Evolutionary conservation across 208 protist species (phyloP), one percentile per base, ranked within the genome.

Genomic region (Leishmania arabica): DNA sequence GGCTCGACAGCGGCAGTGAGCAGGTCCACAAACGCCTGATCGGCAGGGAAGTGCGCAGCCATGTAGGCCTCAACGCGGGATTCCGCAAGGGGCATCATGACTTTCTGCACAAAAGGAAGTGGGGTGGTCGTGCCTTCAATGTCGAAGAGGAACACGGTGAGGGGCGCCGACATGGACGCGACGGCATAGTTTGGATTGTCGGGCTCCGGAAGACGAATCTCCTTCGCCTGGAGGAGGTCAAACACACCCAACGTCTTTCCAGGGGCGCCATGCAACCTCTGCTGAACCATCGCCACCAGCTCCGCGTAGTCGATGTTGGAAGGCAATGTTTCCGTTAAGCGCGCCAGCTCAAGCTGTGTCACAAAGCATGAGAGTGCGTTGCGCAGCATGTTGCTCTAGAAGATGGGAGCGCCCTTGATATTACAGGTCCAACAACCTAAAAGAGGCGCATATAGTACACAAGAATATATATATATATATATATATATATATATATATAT

Each of bases 61-160:
- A 97, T 60, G 80, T 89, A 96, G 37, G 51, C 49, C 17, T 75
- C 75, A 3, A 97, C 40, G 54, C 90, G 76, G 7, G 47, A 64
- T 19, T 74, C 45, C 7, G 87, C 77, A 34, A 89, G 83, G 9
- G 91, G 92, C 51, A 95, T 85, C 71, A 97, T 80, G 15, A 92
- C 88, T 17, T 85, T 60, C 72, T 79, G 71, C 64, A 98, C 87
- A 85, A 96, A 97, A 40, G 90, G 83, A 45, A 97, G 88, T 40
- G 95, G 88, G n/a, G 92, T 97, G 0, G 90, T 97, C 3, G 96
- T 97, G 27, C 95, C 95, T 70, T 97, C 93, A 51, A 97, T 92
- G 83, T 95, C 92, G 51, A 93, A 78, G 40, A 98, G 65, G 78
- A 88, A 94, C 17, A 92, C 82, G 1, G 82, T 86, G 47, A 73